These are phyloP conservation scores for Pyronema domesticum DNA, from an alignment of 495 filamentous ascomycete species.

Conservation along the genomic window DNA sequence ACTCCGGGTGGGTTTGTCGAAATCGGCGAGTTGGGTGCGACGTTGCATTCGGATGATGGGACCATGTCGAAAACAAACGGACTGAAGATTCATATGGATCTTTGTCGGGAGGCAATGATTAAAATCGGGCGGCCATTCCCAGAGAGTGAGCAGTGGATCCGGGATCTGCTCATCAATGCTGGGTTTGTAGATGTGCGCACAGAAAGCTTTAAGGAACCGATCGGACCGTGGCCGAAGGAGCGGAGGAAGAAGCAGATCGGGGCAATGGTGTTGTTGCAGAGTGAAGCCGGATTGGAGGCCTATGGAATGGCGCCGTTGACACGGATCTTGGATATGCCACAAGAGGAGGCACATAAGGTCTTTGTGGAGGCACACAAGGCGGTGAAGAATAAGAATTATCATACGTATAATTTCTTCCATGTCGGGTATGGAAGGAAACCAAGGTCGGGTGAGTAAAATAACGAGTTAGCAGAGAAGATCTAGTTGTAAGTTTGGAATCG, in stretches of 20 bases:
- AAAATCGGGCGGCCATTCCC: not conserved
- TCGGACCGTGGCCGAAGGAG: constrained; percentile 35
- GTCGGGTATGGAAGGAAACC: constrained; percentile 1
- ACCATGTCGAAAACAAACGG: not conserved
- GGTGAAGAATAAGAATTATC: not conserved
- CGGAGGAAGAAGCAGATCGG: constrained; percentile 33
- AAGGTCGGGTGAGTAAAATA: too few relatives aligned
- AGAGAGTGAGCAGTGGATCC: too few relatives aligned
- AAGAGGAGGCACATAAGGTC: not conserved
- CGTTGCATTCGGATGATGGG: not conserved
- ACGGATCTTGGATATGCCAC: not conserved
- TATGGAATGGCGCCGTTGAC: not conserved
- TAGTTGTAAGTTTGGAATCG: too few relatives aligned
- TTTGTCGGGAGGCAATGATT: not conserved
- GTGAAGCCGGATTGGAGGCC: not conserved
- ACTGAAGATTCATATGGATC: not conserved
- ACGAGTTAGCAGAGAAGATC: too few relatives aligned
- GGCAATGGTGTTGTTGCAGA: not conserved
- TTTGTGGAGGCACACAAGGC: not conserved
- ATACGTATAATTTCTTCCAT: not conserved
- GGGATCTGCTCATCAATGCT: not conserved
- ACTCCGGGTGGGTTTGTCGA: constrained; percentile 25
- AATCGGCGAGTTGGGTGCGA: not conserved
- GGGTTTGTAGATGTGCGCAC: constrained; percentile 27
- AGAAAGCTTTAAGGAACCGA: constrained; percentile 20